Conservation (phyloP, 768 basidiomycete species). For the Psilocybe tampanensis region DNA sequence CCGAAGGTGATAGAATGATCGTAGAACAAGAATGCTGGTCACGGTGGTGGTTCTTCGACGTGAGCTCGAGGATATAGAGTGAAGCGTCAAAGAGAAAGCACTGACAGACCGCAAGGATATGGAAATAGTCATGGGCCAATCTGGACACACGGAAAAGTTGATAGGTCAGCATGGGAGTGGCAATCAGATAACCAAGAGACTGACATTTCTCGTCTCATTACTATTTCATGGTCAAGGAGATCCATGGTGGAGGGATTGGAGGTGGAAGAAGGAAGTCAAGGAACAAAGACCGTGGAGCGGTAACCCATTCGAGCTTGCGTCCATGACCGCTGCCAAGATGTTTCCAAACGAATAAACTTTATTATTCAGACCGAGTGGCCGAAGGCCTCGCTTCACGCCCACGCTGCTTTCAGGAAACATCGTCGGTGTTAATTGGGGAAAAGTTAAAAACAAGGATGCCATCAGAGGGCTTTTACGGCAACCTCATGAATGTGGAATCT, state of each 20-base stretch:
- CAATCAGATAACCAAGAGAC: not conserved
- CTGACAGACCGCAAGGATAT: constrained; percentile 36
- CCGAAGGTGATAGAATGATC: constrained; percentile 41
- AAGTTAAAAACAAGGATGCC: too few species aligned
- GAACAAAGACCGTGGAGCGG: too few species aligned
- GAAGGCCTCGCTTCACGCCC: too few species aligned
- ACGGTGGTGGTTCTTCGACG: too few species aligned
- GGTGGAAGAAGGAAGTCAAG: not conserved
- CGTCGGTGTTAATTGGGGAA: too few species aligned
- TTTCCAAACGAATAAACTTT: too few species aligned
- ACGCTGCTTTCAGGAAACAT: too few species aligned
- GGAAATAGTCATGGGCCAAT: constrained; percentile 31
- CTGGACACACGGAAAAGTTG: constrained; percentile 12
- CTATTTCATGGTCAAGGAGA: constrained; percentile 14
- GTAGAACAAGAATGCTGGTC: constrained; percentile 37
- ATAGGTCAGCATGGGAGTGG: not conserved
- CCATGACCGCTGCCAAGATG: too few species aligned
- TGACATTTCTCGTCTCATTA: constrained; percentile 14
- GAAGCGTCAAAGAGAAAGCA: not conserved
- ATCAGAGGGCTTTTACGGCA: too few species aligned
- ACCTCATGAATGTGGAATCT: too few species aligned
- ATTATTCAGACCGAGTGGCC: too few species aligned
- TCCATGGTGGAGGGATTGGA: constrained; percentile 3
- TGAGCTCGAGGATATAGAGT: not conserved
- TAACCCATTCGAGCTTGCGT: too few species aligned